Base-by-base conservation (phyloP, 257 asterid species). In the Primulina eburnea region DNA sequence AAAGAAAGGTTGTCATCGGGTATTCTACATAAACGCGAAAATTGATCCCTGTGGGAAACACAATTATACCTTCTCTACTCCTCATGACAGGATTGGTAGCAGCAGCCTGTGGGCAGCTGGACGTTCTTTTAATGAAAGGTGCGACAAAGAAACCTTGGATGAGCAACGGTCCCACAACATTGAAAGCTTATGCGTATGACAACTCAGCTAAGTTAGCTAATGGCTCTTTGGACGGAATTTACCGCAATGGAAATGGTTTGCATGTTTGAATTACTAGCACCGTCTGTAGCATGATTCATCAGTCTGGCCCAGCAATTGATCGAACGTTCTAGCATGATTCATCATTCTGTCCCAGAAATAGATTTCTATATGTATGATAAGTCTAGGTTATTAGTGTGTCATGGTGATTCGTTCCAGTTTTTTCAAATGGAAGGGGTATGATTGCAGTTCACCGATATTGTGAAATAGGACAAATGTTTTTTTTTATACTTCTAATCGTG, bases 81-180 rank as follows among this genome's bases (percentile, higher is more conserved):
- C 38, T 62, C 29, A 10, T 32, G 62, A 80, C 88, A 89, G 96
- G 96, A 68, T 86, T 89, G 34, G 73, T 89, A 29, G 93, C 89
- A 33, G 91, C 96, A 55, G 84, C 91, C 58, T 67, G 83, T 59
- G 91, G 89, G 24, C 91, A 89, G 76, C 82, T 89, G 67, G 96
- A 89, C 73, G 70, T 70, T 68, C 60, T 80, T 40, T 58, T 89
- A 73, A 85, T 80, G 79, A 87, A 83, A 60, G 71, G 81, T 24
- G 76, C 52, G 5, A 2, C 66, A 55, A 75, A 62, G 66, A 50
- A 73, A 37, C 58, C 71, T 68, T 78, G 74, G 62, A 73, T 81
- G 81, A 81, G 80, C 84, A 89, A 85, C 34, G 93, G 90, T 29
- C 72, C 86, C 52, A 50, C 84, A 7, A 47, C 80, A 20, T 43